phyloP scores from a whole-genome alignment of 2,329 filamentous ascomycete species.

The Penicillium sp. region DNA sequence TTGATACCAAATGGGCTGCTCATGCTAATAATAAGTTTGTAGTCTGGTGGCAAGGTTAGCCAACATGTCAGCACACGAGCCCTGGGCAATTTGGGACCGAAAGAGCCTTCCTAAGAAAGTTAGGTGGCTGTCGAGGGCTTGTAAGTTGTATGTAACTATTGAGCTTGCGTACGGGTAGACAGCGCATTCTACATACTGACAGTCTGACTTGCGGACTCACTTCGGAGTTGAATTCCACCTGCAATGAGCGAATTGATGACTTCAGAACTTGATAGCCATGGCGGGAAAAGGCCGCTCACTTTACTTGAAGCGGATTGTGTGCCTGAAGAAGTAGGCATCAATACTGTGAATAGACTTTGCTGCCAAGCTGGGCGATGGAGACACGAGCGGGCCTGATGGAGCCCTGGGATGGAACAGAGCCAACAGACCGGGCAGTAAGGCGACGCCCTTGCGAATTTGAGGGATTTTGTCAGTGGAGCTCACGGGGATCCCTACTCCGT shows the following conservation, averaged over 20 bases:
- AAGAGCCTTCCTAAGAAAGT: slow-evolving; percentile 10
- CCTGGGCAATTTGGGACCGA: background rate
- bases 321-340: slow-evolving; percentile 1
- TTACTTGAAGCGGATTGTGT: slow-evolving; percentile 1
- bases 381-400: slow-evolving; percentile 8
- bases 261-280: background rate
- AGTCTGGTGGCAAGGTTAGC: background rate
- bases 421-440: background rate
- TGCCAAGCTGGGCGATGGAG: slow-evolving; percentile 1
- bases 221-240: background rate
- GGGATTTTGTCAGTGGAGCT: slow-evolving; percentile 21
- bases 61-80: slow-evolving; percentile 1
- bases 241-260: background rate
- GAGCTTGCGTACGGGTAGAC: background rate
- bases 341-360: slow-evolving; percentile 17
- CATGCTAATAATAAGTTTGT: background rate
- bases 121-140: background rate
- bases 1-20: background rate
- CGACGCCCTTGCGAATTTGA: slow-evolving; percentile 11
- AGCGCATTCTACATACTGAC: too few species aligned
- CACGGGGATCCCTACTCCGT: slow-evolving; percentile 22
- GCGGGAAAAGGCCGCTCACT: background rate
- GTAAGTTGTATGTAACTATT: background rate
- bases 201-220: background rate
- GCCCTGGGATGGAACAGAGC: background rate